These are phyloP conservation scores for Rhazya stricta DNA, from an alignment of 257 asterid species.

Conservation along the genomic window DNA sequence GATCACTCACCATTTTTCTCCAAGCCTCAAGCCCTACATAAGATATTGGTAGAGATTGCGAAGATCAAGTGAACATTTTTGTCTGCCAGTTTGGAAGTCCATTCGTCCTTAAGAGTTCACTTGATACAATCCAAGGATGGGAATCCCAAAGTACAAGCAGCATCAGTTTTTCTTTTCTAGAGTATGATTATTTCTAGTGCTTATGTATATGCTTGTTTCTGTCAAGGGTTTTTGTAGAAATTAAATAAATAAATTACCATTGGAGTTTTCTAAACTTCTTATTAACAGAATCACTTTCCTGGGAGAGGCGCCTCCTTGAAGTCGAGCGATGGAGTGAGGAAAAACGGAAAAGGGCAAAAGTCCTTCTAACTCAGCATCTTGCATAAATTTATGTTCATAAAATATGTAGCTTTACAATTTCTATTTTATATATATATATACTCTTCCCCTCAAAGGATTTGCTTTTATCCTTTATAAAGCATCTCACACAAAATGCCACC, in stretches of 20 bases:
- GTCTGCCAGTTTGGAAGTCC: neutral
- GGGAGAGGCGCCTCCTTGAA: neutral
- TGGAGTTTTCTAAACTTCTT: no score
- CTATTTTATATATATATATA: no score
- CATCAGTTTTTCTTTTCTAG: neutral
- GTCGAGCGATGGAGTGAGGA: neutral
- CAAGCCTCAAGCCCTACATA: constrained; percentile 93
- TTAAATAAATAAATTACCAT: neutral
- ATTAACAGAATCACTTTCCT: no score
- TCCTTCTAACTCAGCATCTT: neutral
- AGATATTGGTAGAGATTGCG: constrained; percentile 67
- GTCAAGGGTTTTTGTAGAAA: constrained; percentile 6
- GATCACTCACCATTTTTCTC: constrained; percentile 98
- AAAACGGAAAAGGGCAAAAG: neutral
- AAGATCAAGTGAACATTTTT: constrained; percentile 37
- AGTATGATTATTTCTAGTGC: neutral
- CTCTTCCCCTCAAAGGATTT: no score
- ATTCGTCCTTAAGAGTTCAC: neutral
- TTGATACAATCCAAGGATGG: constrained; percentile 2
- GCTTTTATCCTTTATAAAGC: no score
- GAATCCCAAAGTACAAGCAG: neutral
- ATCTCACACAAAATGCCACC: no score
- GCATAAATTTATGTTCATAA: neutral
- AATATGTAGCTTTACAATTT: no score
- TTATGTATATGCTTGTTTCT: constrained; percentile 3